These are phyloP conservation scores for Suhomyces choctaworum DNA, from an alignment of 1,139 yeast genomes.

Conservation along the genomic window DNA sequence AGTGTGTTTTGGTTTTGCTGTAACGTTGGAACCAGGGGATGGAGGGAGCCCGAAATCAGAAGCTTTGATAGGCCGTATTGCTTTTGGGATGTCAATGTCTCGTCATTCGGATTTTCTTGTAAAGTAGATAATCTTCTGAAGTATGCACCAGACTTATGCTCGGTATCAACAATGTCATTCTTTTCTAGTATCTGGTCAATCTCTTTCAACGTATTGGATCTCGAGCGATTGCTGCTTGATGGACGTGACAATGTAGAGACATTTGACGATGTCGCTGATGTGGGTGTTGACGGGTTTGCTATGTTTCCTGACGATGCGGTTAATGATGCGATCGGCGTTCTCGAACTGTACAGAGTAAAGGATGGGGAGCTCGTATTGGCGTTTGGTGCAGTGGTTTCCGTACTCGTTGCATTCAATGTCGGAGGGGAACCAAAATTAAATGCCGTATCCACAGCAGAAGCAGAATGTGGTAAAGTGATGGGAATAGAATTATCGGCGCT, in stretches of 20 bases:
- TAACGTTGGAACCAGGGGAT: background rate
- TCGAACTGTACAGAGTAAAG: slow-evolving; percentile 4
- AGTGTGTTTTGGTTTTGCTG: background rate
- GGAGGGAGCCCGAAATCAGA: slow-evolving; percentile 1
- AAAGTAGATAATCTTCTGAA: slow-evolving; percentile 69
- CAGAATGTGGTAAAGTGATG: slow-evolving; percentile 19
- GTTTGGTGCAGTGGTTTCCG: slow-evolving; percentile 19
- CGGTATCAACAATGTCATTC: slow-evolving; percentile 43
- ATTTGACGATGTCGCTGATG: slow-evolving; percentile 9
- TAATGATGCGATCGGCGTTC: slow-evolving; percentile 4
- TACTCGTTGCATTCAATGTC: slow-evolving; percentile 15
- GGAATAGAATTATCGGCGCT: slow-evolving; percentile 12
- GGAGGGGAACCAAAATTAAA: slow-evolving; percentile 25
- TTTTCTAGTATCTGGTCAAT: slow-evolving; percentile 43
- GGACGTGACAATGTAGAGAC: slow-evolving; percentile 11
- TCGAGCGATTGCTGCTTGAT: slow-evolving; percentile 22
- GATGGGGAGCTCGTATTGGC: slow-evolving; percentile 20
- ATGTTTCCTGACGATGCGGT: slow-evolving; percentile 5
- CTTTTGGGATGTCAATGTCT: slow-evolving; percentile 13
- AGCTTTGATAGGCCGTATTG: background rate
- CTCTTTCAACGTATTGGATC: slow-evolving; percentile 44
- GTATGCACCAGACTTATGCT: slow-evolving; percentile 62
- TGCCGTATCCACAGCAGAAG: slow-evolving; percentile 29
- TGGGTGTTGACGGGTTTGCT: slow-evolving; percentile 1
- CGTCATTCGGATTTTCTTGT: slow-evolving; percentile 55